Base-by-base conservation (phyloP, 2,329 filamentous ascomycete species). In the Botrytis medusae region DNA sequence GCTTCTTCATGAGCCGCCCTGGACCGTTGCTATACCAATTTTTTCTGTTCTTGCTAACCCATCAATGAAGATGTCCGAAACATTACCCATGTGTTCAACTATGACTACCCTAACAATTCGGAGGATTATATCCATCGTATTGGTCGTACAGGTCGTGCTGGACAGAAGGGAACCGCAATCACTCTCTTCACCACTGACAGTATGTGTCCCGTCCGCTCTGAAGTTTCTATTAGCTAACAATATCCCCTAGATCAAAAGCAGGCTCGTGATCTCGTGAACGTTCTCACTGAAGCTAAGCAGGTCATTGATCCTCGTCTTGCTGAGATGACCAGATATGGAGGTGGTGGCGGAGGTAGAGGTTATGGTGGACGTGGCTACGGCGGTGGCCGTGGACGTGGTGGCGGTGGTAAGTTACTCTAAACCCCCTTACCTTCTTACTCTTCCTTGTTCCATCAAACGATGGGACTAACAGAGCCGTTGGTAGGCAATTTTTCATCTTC, bases 31-130 rank as follows among this genome's bases (percentile, higher is more conserved):
- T 87, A 87, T 86, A 84, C 80, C 81, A 80, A 46, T 83, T 83
- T 81, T 84, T 84, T 87, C 86, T 86, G 85, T 87, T 88, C 86
- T 84, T 90, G 90, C 94, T 97, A 97, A 97, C 93, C 88, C 89
- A 84, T 88, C 83, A 86, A 84, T 87, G 83, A 98, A 98, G 96
- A 99, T 92, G 96, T 99, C 88, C 95, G 95, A 87, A 97, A 99
- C 89, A 99, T 99, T 87, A 98, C 96, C 86, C 96, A 99, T 87
- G 96, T 99, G 86, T 90, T 99, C 87, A 98, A 98, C 91, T 98
- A 98, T 93, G 96, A 98, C 84, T 98, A 98, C 86, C 95, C 95
- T 84, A 98, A 98, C 88, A 98, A 98, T 85, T 90, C 96, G 81
- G 96, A 99, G 87, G 95, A 98, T 82, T 98, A 98, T 82, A 97